Evolutionary conservation across 2,329 filamentous ascomycete genomes (phyloP).

Genomic region (Domatiomyces catenatus): DNA sequence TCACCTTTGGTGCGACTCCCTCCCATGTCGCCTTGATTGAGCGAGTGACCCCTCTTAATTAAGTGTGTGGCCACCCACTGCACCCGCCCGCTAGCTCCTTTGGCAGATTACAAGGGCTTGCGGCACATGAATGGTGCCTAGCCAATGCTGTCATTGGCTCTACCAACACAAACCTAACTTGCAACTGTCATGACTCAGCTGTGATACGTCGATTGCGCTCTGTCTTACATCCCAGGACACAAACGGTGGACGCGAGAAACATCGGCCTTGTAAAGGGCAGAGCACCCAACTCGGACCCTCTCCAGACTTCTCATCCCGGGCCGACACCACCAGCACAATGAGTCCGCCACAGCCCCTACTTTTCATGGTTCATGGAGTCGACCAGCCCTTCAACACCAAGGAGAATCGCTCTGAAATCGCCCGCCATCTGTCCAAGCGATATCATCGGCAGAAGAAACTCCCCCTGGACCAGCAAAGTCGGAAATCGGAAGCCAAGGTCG

Average conservation of each 20-base stretch:
- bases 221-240: neutral
- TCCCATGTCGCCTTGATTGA: no score
- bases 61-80: no score
- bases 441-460: neutral
- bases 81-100: neutral
- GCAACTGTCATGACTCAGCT: neutral
- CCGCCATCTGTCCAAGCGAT: neutral
- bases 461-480: neutral
- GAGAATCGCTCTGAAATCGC: neutral
- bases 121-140: neutral
- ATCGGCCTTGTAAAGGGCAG: neutral
- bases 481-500: neutral
- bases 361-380: neutral
- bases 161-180: neutral
- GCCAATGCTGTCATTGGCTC: neutral
- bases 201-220: neutral
- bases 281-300: neutral
- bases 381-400: neutral
- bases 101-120: neutral
- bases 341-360: neutral
- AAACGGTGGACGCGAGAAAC: neutral
- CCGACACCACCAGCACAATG: neutral
- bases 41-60: no score
- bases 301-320: neutral
- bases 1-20: no score